These are phyloP conservation scores for Fomitopsis schrenkii DNA, from an alignment of 1,284 basidiomycete genomes.

Conservation along the genomic window DNA sequence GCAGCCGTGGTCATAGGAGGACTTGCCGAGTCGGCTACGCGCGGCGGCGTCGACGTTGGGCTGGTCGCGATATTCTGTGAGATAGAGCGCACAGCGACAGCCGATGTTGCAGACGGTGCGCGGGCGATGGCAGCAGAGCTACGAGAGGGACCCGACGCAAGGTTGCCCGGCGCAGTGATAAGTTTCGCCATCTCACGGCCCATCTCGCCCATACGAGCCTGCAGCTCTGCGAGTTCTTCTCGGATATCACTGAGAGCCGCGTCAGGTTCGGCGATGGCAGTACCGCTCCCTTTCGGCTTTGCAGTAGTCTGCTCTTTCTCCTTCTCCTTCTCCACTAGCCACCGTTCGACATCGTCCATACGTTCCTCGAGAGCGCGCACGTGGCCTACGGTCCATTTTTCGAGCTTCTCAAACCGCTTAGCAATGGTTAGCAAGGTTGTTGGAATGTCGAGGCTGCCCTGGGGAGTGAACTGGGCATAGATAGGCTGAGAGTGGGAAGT, in stretches of 20 bases:
- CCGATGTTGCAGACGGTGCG: constrained; percentile 30
- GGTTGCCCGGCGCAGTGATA: constrained; percentile 50
- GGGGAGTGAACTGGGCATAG: constrained; percentile 67
- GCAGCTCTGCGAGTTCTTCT: constrained; percentile 66
- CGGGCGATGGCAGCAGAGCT: constrained; percentile 39
- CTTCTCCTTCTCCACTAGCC: constrained; percentile 75
- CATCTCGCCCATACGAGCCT: constrained; percentile 65
- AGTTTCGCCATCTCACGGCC: constrained; percentile 75
- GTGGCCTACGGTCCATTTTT: constrained; percentile 79
- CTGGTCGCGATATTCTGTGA: constrained; percentile 26
- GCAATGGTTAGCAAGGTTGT: constrained; percentile 66
- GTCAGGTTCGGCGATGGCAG: constrained; percentile 23
- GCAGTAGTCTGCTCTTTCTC: constrained; percentile 29
- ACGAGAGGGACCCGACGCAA: constrained; percentile 49
- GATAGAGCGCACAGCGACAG: constrained; percentile 30
- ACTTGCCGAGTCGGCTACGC: constrained; percentile 57
- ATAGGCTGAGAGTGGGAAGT: constrained; percentile 64
- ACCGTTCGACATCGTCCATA: constrained; percentile 80
- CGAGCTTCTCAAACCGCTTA: constrained; percentile 78
- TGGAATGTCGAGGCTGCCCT: constrained; percentile 67
- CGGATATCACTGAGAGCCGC: constrained; percentile 49
- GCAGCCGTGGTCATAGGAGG: constrained; percentile 49
- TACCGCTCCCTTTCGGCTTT: constrained; percentile 7
- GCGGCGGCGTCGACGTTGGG: constrained; percentile 36
- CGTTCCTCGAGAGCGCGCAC: constrained; percentile 78